These are phyloP conservation scores for Amauroascus niger DNA, from an alignment of 2,329 filamentous ascomycete genomes.

Conservation along the genomic window DNA sequence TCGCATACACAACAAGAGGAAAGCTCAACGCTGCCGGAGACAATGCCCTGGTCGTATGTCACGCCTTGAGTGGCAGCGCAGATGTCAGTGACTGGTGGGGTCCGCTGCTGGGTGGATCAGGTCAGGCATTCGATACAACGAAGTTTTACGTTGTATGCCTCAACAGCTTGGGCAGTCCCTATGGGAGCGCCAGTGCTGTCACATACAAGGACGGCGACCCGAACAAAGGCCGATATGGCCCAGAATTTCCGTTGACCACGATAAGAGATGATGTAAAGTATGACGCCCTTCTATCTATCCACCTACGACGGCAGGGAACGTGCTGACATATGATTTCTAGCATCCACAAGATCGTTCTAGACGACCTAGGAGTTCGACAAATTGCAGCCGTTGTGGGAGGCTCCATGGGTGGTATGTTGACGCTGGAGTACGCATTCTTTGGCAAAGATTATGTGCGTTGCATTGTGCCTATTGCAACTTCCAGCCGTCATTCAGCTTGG, in stretches of 20 bases:
- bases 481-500: slow-evolving; percentile 48
- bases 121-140: slow-evolving; percentile 46
- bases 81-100: slow-evolving; percentile 51
- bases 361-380: slow-evolving; percentile 45
- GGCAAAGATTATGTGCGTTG: slow-evolving; percentile 53
- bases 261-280: slow-evolving; percentile 92
- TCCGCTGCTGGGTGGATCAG: slow-evolving; percentile 43
- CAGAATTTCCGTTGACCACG: slow-evolving; percentile 91
- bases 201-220: slow-evolving; percentile 77
- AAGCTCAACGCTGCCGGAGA: slow-evolving; percentile 46
- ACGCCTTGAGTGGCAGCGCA: slow-evolving; percentile 46
- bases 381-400: slow-evolving; percentile 48
- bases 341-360: slow-evolving; percentile 47
- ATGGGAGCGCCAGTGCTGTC: slow-evolving; percentile 46
- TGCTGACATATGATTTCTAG: slow-evolving; percentile 24
- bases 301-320: not conserved
- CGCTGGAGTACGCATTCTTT: slow-evolving; percentile 55
- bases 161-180: slow-evolving; percentile 48
- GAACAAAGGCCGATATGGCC: slow-evolving; percentile 69
- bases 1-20: slow-evolving; percentile 56
- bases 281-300: slow-evolving; percentile 28
- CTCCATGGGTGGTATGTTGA: slow-evolving; percentile 51
- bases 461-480: slow-evolving; percentile 49
- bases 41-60: slow-evolving; percentile 55
- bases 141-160: slow-evolving; percentile 47